Percentiles rank a stretch among this genome's conserved stretches.
phyloP scores from a whole-genome alignment of 352 stramenopile genomes.

The Plasmopara halstedii region DNA sequence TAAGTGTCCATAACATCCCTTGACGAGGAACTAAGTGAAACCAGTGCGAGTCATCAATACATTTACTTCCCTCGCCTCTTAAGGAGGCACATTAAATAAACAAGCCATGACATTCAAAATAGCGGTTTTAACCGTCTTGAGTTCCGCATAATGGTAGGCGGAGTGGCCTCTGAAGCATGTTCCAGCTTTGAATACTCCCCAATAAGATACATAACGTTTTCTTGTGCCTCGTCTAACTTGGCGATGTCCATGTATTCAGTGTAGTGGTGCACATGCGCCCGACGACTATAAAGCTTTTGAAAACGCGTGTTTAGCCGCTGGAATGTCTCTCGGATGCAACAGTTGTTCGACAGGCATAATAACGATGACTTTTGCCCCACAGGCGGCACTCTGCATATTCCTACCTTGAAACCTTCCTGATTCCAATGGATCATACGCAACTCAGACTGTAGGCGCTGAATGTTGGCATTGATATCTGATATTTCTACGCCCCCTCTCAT shows the following conservation, averaged over 20 bases:
- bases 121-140: slow-evolving; percentile 34
- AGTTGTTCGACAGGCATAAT: slow-evolving; percentile 82
- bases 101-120: slow-evolving; percentile 7
- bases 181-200: slow-evolving; percentile 62
- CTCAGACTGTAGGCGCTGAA: slow-evolving; percentile 69
- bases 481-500: slow-evolving; percentile 81
- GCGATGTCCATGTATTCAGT: slow-evolving; percentile 67
- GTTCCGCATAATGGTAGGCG: slow-evolving; percentile 1
- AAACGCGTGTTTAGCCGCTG: slow-evolving; percentile 65
- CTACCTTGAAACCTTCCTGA: slow-evolving; percentile 87
- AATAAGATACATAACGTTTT: slow-evolving; percentile 55
- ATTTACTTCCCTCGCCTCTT: no score
- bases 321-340: slow-evolving; percentile 82
- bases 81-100: background rate
- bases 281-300: slow-evolving; percentile 66
- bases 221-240: slow-evolving; percentile 42
- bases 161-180: slow-evolving; percentile 15
- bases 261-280: slow-evolving; percentile 86
- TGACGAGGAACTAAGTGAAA: no score
- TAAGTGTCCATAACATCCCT: no score
- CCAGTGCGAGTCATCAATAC: no score
- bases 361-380: slow-evolving; percentile 57
- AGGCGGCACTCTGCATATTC: slow-evolving; percentile 56
- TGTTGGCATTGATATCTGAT: slow-evolving; percentile 85
- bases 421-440: slow-evolving; percentile 90